Evolutionary conservation across 2,329 filamentous ascomycete species (phyloP).

Genomic region (Orbilia blumenaviensis): DNA sequence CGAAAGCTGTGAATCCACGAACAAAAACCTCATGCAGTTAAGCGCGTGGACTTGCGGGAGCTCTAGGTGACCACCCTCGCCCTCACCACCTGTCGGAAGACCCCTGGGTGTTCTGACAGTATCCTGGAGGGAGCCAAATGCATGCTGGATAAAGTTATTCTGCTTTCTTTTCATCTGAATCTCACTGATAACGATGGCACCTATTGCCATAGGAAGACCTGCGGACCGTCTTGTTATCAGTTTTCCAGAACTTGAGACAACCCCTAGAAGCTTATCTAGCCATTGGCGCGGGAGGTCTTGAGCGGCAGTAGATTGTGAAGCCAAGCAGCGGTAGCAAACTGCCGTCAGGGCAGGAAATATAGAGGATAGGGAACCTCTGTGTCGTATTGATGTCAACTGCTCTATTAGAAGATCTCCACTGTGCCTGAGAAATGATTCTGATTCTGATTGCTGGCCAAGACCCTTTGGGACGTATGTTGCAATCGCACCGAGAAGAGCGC

Average conservation of each 20-base stretch:
- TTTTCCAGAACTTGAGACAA: conserved; percentile 54
- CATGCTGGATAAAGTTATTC: conserved; percentile 10
- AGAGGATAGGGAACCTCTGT: conserved; percentile 91
- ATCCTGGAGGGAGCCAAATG: conserved; percentile 54
- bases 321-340: conserved; percentile 76
- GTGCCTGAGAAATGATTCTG: conserved; percentile 67
- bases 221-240: conserved; percentile 80
- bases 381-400: conserved; percentile 82
- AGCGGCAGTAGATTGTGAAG: conserved; percentile 69
- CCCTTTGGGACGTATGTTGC: conserved; percentile 61
- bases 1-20: conserved; percentile 81
- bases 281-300: conserved; percentile 55
- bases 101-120: conserved; percentile 57
- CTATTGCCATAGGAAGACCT: conserved; percentile 86
- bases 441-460: conserved; percentile 55
- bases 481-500: conserved; percentile 59
- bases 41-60: conserved; percentile 92
- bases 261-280: conserved; percentile 55
- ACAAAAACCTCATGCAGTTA: conserved; percentile 91
- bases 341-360: conserved; percentile 86
- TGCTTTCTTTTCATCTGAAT: conserved; percentile 63
- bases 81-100: conserved; percentile 54
- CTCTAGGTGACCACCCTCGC: conserved; percentile 63
- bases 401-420: conserved; percentile 80
- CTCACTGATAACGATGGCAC: conserved; percentile 73